Conservation (phyloP, 805 yeast species). For the Ogataea thermomethanolica region DNA sequence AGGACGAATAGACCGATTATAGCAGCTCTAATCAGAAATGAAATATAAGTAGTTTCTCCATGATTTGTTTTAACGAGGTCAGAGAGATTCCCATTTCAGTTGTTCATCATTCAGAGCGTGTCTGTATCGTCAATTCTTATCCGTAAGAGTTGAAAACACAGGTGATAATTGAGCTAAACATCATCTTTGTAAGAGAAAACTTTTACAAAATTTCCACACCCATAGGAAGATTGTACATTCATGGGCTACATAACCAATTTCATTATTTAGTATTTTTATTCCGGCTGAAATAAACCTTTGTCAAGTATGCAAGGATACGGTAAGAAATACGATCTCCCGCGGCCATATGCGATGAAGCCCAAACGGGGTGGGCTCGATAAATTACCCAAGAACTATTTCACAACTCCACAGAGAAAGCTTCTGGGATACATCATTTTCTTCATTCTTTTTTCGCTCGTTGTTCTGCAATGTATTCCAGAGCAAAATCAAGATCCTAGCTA, state of each 20-base stretch:
- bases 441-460: conserved; percentile 30
- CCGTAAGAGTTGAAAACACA: conserved; percentile 5
- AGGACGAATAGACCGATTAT: conserved; percentile 3
- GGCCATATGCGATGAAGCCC: conserved; percentile 38
- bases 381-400: conserved; percentile 30
- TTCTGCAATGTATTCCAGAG: conserved; percentile 29
- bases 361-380: conserved; percentile 23
- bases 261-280: not conserved
- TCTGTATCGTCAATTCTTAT: conserved; percentile 2
- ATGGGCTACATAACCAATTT: conserved; percentile 7
- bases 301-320: conserved; percentile 32
- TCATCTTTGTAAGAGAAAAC: not conserved
- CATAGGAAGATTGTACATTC: too few species aligned
- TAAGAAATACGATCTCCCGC: conserved; percentile 38
- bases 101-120: conserved; percentile 25
- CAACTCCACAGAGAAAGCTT: conserved; percentile 48
- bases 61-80: conserved; percentile 27
- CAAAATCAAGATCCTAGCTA: conserved; percentile 20
- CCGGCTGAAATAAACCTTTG: not conserved
- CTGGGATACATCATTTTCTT: conserved; percentile 37
- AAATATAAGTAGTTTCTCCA: conserved; percentile 29
- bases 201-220: not conserved
- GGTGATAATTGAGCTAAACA: not conserved
- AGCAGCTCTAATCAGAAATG: conserved; percentile 12
- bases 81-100: conserved; percentile 35